Percentiles rank a stretch among this genome's conserved stretches.
phyloP scores from a whole-genome alignment of 257 asterid species.

The Scutellaria baicalensis region DNA sequence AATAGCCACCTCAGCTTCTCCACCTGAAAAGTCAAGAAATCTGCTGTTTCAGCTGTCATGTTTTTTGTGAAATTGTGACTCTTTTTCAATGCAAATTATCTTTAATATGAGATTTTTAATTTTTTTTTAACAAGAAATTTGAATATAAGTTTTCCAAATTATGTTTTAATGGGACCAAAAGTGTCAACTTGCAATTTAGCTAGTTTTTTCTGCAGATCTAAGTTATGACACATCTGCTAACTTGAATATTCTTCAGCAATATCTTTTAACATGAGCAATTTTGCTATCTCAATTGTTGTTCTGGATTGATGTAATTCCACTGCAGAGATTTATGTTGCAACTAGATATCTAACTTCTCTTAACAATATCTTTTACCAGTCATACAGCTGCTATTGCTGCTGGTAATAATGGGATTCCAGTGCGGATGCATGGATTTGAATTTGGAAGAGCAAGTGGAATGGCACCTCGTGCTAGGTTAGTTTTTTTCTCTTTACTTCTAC shows the following conservation, averaged over 20 bases:
- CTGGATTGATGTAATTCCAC: background rate
- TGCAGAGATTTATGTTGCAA: background rate
- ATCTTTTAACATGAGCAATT: background rate
- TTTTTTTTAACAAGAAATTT: too few species aligned
- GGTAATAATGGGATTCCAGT: slow-evolving; percentile 98
- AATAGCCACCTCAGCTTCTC: too few species aligned
- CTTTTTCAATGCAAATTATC: too few species aligned
- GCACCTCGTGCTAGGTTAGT: slow-evolving; percentile 98
- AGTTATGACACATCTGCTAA: background rate
- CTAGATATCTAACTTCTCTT: slow-evolving; percentile 6
- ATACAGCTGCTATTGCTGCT: slow-evolving; percentile 96
- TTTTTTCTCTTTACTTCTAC: background rate
- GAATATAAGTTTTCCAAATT: too few species aligned
- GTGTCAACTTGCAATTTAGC: background rate
- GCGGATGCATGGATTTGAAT: slow-evolving; percentile 88
- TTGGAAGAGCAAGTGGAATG: slow-evolving; percentile 99
- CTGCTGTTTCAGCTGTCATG: too few species aligned
- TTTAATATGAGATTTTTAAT: too few species aligned
- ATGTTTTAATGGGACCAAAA: too few species aligned
- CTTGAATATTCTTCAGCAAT: background rate
- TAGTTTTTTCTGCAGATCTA: background rate
- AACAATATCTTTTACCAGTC: slow-evolving; percentile 45
- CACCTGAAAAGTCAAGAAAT: too few species aligned
- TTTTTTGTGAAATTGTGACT: too few species aligned
- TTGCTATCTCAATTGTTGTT: background rate